Conservation (phyloP, 2,329 filamentous ascomycete species). For the Hymenoscyphus infarciens region DNA sequence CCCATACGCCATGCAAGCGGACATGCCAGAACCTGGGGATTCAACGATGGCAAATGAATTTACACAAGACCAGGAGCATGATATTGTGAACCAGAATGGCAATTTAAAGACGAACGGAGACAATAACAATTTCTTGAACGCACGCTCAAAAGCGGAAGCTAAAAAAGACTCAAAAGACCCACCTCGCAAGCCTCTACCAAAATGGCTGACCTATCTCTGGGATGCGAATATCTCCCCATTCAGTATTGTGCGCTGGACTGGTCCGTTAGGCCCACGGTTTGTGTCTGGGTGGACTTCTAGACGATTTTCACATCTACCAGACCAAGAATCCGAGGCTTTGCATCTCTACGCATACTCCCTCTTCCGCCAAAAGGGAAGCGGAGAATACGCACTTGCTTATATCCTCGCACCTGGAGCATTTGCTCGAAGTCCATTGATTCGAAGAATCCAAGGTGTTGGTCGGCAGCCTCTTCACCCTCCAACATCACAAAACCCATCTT, state of each 20-base stretch:
- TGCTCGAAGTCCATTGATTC: slow-evolving; percentile 81
- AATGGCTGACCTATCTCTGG: slow-evolving; percentile 92
- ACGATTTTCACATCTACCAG: slow-evolving; percentile 83
- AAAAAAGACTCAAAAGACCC: slow-evolving; percentile 34
- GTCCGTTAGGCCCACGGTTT: slow-evolving; percentile 84
- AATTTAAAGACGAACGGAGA: slow-evolving; percentile 28
- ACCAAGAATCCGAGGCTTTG: slow-evolving; percentile 74
- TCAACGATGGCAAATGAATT: slow-evolving; percentile 77
- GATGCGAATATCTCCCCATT: slow-evolving; percentile 97
- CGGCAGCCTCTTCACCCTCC: slow-evolving; percentile 51
- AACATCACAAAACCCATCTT: slow-evolving; percentile 8
- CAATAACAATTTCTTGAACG: slow-evolving; percentile 53
- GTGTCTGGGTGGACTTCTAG: slow-evolving; percentile 94
- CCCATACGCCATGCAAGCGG: slow-evolving; percentile 78
- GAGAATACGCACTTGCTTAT: slow-evolving; percentile 90
- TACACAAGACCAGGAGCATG: slow-evolving; percentile 63
- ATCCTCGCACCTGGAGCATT: slow-evolving; percentile 92
- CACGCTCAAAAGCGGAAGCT: slow-evolving; percentile 41
- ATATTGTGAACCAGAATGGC: slow-evolving; percentile 42
- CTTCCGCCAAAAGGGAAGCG: slow-evolving; percentile 86
- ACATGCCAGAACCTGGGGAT: slow-evolving; percentile 71
- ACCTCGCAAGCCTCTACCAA: slow-evolving; percentile 58
- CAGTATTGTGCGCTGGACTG: slow-evolving; percentile 80
- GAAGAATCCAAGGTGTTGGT: slow-evolving; percentile 81
- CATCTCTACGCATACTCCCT: slow-evolving; percentile 94